phyloP scores from a whole-genome alignment of 2,329 filamentous ascomycete genomes.

The Aspergillus sp. region DNA sequence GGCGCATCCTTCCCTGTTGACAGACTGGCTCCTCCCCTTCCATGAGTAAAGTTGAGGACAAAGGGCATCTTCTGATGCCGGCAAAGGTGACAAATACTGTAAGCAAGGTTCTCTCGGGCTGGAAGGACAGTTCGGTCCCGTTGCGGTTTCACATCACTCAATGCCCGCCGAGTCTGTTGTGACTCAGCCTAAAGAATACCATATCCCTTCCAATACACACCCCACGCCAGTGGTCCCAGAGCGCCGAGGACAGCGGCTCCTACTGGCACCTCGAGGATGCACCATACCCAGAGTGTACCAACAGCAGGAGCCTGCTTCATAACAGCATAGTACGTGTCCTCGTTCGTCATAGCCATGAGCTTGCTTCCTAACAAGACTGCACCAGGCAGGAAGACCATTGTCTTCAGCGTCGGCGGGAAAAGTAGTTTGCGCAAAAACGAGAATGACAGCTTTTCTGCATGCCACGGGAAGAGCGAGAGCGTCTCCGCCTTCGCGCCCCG shows the following conservation, averaged over 20 bases:
- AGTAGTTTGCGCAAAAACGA: constrained; percentile 35
- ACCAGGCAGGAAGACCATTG: constrained; percentile 39
- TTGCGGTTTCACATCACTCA: not conserved
- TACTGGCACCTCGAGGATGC: constrained; percentile 82
- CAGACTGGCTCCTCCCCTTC: not conserved
- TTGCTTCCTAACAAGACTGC: constrained; percentile 66
- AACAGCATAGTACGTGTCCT: constrained; percentile 77
- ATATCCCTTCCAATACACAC: constrained; percentile 60
- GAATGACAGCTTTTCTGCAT: constrained; percentile 30
- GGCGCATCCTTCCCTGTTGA: not conserved
- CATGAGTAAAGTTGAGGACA: not conserved
- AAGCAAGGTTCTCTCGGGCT: not conserved
- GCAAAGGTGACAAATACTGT: no score
- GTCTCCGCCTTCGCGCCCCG: constrained; percentile 18
- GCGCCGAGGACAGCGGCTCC: constrained; percentile 64
- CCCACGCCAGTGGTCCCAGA: constrained; percentile 55
- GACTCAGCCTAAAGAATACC: constrained; percentile 37
- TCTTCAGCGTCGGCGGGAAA: constrained; percentile 40
- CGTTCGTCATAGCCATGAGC: constrained; percentile 80
- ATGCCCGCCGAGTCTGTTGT: no score
- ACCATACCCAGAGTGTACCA: constrained; percentile 91
- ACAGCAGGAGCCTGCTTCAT: constrained; percentile 92
- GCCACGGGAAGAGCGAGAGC: constrained; percentile 33
- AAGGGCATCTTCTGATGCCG: not conserved
- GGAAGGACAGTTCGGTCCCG: not conserved